Evolutionary conservation across 208 protist genomes (phyloP), one percentile per base, ranked within the genome.

Genomic region (Leishmania turanica): DNA sequence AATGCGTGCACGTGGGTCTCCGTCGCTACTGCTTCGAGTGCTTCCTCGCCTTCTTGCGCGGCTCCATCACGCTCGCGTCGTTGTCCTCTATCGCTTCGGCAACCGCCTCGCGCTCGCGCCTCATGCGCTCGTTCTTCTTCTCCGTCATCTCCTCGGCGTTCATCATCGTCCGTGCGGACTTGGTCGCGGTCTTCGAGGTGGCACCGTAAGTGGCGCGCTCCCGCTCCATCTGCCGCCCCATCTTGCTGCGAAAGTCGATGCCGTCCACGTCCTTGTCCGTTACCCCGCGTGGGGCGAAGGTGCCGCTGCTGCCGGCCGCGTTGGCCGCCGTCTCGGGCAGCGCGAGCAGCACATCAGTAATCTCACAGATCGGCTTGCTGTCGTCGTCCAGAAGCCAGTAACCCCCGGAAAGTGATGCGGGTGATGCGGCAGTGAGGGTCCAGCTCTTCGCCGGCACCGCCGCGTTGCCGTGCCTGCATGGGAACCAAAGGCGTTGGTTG

Each of bases 301-400:
- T 79, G 15, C 60, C 54, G 27, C 81, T 51, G 58, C 24, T 71
- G 21, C n/a, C 47, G 62, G 37, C 47, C 34, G 47, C 77, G 11
- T 21, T 42, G 17, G 54, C 62, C 24, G 69, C 15, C 21, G 73
- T 53, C 72, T 87, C 87, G 1, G 85, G 88, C 0, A 83, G 75
- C 6, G 90, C 90, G 19, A 95, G 85, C 17, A 89, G 42, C 3
- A 95, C 81, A 11, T 93, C 84, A 21, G 87, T 77, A 40, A 96
- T 79, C 17, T 88, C 86, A 42, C 90, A 89, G 72, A 96, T 91
- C 0, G 91, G 91, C 15, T 88, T 91, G 60, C 85, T 83, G 74
- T 91, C 77, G 78, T 96, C 92, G 56, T 91, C 84, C 34, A 96
- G 82, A 31, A 96, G 86, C 91, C 93, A 96, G 84, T 96, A 96